phyloP scores from a whole-genome alignment of 176 grass and related monocot species.

The Juncus effusus region DNA sequence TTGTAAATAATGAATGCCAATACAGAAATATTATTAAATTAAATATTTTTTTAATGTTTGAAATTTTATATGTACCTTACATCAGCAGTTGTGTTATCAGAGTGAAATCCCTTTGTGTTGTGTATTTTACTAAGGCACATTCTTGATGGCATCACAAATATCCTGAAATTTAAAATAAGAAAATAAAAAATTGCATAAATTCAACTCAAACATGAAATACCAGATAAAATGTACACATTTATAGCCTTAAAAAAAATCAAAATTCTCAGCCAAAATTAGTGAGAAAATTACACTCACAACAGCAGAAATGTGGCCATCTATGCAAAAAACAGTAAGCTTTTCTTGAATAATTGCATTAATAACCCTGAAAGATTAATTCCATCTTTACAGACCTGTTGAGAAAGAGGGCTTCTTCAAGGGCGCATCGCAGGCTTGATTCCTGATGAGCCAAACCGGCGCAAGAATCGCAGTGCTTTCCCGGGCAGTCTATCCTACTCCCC shows the following conservation, averaged over 20 bases:
- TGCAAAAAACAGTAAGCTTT: neutral
- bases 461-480: conserved; percentile 72
- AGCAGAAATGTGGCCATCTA: neutral
- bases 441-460: conserved; percentile 88
- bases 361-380: too few relatives aligned
- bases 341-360: neutral
- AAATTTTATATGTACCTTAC: conserved; percentile 40
- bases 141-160: conserved; percentile 87
- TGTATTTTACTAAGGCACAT: conserved; percentile 83
- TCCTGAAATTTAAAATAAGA: conserved; percentile 37
- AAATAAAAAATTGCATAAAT: conserved; percentile 11
- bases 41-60: too few relatives aligned
- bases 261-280: neutral
- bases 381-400: conserved; percentile 48
- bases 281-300: neutral
- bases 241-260: neutral
- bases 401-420: conserved; percentile 91
- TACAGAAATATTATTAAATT: too few relatives aligned
- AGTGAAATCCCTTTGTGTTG: conserved; percentile 61
- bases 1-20: conserved; percentile 4
- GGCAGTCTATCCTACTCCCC: conserved; percentile 75
- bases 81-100: conserved; percentile 36
- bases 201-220: conserved; percentile 4
- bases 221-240: too few relatives aligned
- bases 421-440: conserved; percentile 91